A percentile compares a stretch with the other conserved stretches of the same genome.
Conservation (phyloP, 495 filamentous ascomycete genomes). For the Clavariopsis aquatica region DNA sequence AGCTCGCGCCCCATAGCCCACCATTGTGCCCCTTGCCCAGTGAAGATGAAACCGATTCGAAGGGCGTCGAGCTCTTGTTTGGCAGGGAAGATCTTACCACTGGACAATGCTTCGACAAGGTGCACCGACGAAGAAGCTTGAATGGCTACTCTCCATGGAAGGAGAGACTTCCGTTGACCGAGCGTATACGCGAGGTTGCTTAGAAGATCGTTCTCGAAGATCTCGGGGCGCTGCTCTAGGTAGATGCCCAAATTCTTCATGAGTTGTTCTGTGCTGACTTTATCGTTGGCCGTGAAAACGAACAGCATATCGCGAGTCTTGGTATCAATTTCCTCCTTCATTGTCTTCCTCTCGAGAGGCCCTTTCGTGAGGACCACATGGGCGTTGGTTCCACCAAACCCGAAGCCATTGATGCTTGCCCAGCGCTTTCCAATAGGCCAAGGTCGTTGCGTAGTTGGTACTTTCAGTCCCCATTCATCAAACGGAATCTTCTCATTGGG, state of each 20-base stretch:
- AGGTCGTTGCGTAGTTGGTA: slow-evolving; percentile 27
- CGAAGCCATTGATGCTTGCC: slow-evolving; percentile 36
- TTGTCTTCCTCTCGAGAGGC: slow-evolving; percentile 10
- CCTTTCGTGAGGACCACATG: slow-evolving; percentile 35
- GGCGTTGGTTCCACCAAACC: slow-evolving; percentile 36
- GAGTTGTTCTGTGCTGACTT: background rate
- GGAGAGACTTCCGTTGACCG: slow-evolving; percentile 11
- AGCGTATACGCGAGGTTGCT: slow-evolving; percentile 23
- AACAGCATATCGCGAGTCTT: slow-evolving; percentile 8
- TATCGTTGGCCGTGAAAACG: slow-evolving; percentile 12
- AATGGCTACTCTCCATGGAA: slow-evolving; percentile 15
- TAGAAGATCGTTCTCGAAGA: slow-evolving; percentile 20
- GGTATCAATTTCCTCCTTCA: slow-evolving; percentile 19
- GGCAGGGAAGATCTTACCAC: slow-evolving; percentile 1
- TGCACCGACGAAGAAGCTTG: background rate
- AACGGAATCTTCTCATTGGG: slow-evolving; percentile 14
- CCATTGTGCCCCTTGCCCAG: slow-evolving; percentile 51
- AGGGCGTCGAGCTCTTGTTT: slow-evolving; percentile 10
- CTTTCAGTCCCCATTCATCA: slow-evolving; percentile 19
- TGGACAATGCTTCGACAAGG: slow-evolving; percentile 17
- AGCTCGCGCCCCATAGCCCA: slow-evolving; percentile 45
- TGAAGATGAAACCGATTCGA: slow-evolving; percentile 44
- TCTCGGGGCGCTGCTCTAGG: slow-evolving; percentile 20
- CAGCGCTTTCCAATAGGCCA: slow-evolving; percentile 40
- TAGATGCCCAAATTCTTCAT: slow-evolving; percentile 9